phyloP scores from a whole-genome alignment of 2,329 filamentous ascomycete genomes.

The Phialocephala subalpina region DNA sequence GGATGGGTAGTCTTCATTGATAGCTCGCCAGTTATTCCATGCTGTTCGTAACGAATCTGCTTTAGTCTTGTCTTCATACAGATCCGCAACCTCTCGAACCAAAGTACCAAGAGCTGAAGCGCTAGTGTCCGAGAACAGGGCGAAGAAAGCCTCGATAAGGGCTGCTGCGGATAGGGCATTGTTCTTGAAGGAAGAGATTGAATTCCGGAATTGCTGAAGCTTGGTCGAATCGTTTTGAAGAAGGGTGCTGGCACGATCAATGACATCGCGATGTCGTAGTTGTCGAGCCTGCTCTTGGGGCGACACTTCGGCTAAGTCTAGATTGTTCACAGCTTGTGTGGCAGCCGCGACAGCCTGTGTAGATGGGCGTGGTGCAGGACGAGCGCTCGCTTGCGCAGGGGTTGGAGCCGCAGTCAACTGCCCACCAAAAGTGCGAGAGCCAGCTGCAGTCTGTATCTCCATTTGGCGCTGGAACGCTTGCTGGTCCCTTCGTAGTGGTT shows the following conservation, averaged over 20 bases:
- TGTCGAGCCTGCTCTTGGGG: constrained; percentile 84
- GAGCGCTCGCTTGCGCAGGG: constrained; percentile 54
- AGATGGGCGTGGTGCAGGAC: constrained; percentile 29
- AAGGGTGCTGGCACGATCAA: constrained; percentile 84
- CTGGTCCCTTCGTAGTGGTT: constrained; percentile 84
- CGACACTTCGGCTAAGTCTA: constrained; percentile 62
- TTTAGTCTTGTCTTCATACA: constrained; percentile 86
- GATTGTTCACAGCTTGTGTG: constrained; percentile 54
- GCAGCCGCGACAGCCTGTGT: constrained; percentile 31
- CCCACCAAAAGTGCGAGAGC: constrained; percentile 84
- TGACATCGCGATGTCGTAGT: constrained; percentile 82
- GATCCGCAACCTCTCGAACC: constrained; percentile 88
- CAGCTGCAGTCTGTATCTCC: constrained; percentile 85
- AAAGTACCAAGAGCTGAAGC: constrained; percentile 86
- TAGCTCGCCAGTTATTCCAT: constrained; percentile 95
- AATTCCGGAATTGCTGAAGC: constrained; percentile 77
- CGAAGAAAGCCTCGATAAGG: constrained; percentile 87
- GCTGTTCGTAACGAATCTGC: constrained; percentile 78
- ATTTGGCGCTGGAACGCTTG: constrained; percentile 91
- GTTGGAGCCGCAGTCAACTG: constrained; percentile 65
- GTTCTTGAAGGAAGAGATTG: constrained; percentile 80
- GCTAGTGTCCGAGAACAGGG: constrained; percentile 80
- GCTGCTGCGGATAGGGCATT: constrained; percentile 74
- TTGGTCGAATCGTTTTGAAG: constrained; percentile 80
- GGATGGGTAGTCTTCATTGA: constrained; percentile 94